Conservation (phyloP, 192 early-diverging fungal species). For the Coemansia reversa region DNA sequence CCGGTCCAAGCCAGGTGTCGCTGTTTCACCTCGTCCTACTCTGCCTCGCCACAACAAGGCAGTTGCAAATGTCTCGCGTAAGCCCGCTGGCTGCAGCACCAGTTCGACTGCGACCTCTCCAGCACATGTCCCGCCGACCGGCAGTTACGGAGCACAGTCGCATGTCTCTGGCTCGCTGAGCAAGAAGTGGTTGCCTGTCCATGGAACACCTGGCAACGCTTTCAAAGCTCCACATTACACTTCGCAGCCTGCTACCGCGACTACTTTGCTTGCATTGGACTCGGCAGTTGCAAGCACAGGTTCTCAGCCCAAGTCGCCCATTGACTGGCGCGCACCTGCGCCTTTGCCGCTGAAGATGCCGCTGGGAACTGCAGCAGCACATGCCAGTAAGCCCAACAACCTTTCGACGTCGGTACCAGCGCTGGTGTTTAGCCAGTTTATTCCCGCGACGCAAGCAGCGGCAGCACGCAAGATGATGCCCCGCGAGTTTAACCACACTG, state of each 20-base stretch:
- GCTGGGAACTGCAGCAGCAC: background rate
- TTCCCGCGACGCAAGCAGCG: slow-evolving; percentile 53
- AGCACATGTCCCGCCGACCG: no score
- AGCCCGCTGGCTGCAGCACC: background rate
- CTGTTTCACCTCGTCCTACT: slow-evolving; percentile 7
- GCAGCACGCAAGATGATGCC: slow-evolving; percentile 57
- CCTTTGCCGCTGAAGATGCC: slow-evolving; percentile 4
- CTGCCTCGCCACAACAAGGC: slow-evolving; percentile 31
- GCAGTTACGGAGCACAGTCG: no score
- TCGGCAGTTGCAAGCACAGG: slow-evolving; percentile 10
- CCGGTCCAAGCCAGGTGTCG: slow-evolving; percentile 6
- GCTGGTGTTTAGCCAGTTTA: slow-evolving; percentile 55
- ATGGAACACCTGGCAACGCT: background rate
- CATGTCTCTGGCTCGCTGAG: slow-evolving; percentile 16
- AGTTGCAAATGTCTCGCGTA: slow-evolving; percentile 13
- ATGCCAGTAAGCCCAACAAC: slow-evolving; percentile 22
- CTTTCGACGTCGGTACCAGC: slow-evolving; percentile 54
- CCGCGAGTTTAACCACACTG: slow-evolving; percentile 50
- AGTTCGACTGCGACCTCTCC: background rate
- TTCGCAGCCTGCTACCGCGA: slow-evolving; percentile 19
- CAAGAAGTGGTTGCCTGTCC: slow-evolving; percentile 41
- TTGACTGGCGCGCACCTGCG: slow-evolving; percentile 26
- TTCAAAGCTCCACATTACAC: slow-evolving; percentile 5
- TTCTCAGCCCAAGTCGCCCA: slow-evolving; percentile 22
- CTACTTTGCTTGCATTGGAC: slow-evolving; percentile 28